These are phyloP conservation scores for Solanum medicagineum DNA, from an alignment of 257 asterid species.

Conservation along the genomic window DNA sequence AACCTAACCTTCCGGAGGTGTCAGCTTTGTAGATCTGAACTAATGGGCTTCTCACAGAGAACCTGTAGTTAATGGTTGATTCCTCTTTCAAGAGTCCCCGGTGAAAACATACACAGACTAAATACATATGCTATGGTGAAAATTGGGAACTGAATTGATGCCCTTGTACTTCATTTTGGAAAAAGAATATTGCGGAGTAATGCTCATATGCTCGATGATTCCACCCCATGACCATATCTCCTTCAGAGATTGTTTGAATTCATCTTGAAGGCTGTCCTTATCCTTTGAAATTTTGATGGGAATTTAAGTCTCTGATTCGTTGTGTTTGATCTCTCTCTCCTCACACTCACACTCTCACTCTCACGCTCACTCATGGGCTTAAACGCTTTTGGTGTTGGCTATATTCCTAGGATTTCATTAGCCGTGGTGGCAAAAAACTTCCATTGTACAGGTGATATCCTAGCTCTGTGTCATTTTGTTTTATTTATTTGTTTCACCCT, in stretches of 20 bases:
- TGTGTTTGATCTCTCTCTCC: slow-evolving; percentile 2
- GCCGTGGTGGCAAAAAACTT: slow-evolving; percentile 59
- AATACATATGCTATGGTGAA: neutral
- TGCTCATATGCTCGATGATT: slow-evolving; percentile 1
- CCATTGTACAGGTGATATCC: slow-evolving; percentile 70
- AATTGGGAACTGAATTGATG: neutral
- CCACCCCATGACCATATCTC: neutral
- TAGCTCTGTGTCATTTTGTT: slow-evolving; percentile 4
- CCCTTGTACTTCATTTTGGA: neutral
- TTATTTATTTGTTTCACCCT: slow-evolving; percentile 3
- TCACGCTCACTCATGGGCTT: neutral
- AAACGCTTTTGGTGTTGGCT: neutral
- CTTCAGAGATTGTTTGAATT: neutral
- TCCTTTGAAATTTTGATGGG: neutral
- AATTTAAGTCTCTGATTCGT: neutral
- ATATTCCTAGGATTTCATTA: slow-evolving; percentile 55
- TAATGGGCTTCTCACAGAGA: neutral
- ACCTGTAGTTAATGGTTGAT: neutral
- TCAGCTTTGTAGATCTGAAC: neutral
- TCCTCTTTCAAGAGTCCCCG: neutral
- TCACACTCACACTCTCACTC: neutral
- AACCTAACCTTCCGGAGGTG: neutral
- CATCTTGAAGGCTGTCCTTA: neutral
- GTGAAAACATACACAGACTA: neutral
- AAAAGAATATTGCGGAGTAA: neutral